Evolutionary conservation across 345 rosid species (phyloP), one percentile per base, ranked within the genome.

Genomic region (Balakata baccata): DNA sequence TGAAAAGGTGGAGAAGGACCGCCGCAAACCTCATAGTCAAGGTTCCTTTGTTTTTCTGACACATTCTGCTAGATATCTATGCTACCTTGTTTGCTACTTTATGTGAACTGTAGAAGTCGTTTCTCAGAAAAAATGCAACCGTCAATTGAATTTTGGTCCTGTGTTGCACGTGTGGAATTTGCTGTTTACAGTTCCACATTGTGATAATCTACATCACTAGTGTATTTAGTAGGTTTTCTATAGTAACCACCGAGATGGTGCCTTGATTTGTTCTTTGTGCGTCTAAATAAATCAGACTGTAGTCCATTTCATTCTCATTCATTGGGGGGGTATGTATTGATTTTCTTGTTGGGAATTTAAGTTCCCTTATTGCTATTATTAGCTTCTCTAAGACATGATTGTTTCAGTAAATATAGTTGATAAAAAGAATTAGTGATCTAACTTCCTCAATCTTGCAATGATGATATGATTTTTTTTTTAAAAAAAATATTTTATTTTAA

Each of bases 1-100:
- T 85, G 96, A 92, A 84, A 92, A 82, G 68, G 92, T 82, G 77
- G 88, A 89, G 53, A 88, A 87, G 81, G 87, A 88, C 73, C 74
- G 63, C 25, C 54, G 68, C 10, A 86, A 85, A 75, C 69, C 75
- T 45, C 76, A 69, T 39, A 79, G 68, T 80, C 86, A 74, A 78
- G 89, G 92, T 43, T 68, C 22, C 12, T 64, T 56, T 47, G 52
- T 45, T 23, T 71, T 76, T 56, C 66, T 25, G 12, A 39, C 17
- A 9, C 20, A 25, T 49, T 63, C 25, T 64, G 57, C 47, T 37
- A n/a, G n/a, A 54, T 72, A 11, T 46, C 41, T 41, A 6, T 57
- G 61, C 12, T 10, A 11, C n/a, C 12, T 20, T 52, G 47, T 43
- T 8, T 17, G 69, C 45, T 45, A 45, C 52, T 46, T 12, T 59